Evolutionary conservation across 805 yeast genomes (phyloP).

Genomic region (Candida vartiovaarae): DNA sequence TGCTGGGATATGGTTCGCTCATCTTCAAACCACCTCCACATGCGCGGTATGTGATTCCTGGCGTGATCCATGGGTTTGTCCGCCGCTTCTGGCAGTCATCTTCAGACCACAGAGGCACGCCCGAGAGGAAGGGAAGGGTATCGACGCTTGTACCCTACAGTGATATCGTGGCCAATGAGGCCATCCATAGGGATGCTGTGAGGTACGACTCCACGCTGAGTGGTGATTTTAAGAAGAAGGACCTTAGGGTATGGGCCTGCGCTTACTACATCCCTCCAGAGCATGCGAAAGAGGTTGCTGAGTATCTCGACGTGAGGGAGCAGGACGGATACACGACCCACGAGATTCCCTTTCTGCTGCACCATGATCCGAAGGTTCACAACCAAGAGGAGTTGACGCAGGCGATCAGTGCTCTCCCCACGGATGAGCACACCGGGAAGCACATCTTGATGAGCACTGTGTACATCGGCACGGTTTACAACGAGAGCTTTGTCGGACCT

Average conservation of each 20-base stretch:
- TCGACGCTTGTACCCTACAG: conserved; percentile 67
- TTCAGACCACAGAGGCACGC: conserved; percentile 86
- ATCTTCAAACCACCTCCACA: conserved; percentile 87
- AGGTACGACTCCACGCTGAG: conserved; percentile 19
- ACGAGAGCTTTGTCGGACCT: conserved; percentile 82
- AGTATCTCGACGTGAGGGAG: conserved; percentile 74
- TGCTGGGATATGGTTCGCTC: conserved; percentile 85
- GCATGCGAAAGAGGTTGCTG: conserved; percentile 51
- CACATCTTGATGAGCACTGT: conserved; percentile 49
- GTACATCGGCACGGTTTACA: conserved; percentile 78
- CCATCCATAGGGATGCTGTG: conserved; percentile 36
- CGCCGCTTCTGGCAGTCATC: conserved; percentile 91
- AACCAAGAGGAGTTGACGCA: conserved; percentile 3
- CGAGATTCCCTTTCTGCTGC: conserved; percentile 54
- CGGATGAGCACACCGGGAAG: conserved; percentile 29
- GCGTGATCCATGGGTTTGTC: conserved; percentile 66
- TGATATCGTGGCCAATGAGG: conserved; percentile 37
- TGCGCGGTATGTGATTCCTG: conserved; percentile 55
- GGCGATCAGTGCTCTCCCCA: conserved; percentile 21
- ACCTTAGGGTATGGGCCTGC: conserved; percentile 65
- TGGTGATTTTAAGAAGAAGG: conserved; percentile 29
- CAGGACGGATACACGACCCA: conserved; percentile 82
- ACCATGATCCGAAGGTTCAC: conserved; percentile 14
- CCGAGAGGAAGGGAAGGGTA: conserved; percentile 82
- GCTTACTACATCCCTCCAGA: conserved; percentile 75